Evolutionary conservation across 345 rosid genomes (phyloP), one percentile per base, ranked within the genome.

Genomic region (Crucihimalaya himalaica): DNA sequence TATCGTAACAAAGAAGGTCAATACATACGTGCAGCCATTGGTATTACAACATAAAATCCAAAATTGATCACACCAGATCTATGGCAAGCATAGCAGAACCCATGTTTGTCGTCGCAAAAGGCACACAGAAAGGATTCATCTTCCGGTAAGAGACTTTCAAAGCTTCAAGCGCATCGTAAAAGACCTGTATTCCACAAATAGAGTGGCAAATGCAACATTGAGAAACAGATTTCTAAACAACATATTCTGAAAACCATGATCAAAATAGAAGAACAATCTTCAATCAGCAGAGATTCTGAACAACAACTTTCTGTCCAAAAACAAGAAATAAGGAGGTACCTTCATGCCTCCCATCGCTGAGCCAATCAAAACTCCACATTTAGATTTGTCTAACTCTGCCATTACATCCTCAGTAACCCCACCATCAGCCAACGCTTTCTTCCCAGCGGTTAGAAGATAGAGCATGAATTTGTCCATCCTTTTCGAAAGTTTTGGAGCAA

Each of bases 31-130:
- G 40, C 29, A 16, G 8, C 8, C 43, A 32, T 16, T 19, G 43
- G 53, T 55, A 70, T 63, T 34, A 61, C 37, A 0, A 16, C 62
- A 73, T 28, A 32, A 37, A 47, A 47, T 58, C 8, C 27, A 75
- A 70, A 75, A 42, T 59, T 71, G 45, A 68, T 77, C 84, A 68
- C 65, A 90, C 98, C 90, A 93, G 86, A 83, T 93, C 98, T 86
- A 93, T 81, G 18, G 96, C 98, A 64, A 93, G 96, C 96, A 93
- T 89, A 12, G 98, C 97, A 47, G 98, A 93, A 72, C 98, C 98
- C 98, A 93, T 93, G 78, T 93, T 93, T 66, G 98, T 89, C 50
- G 97, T 89, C 1, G 98, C 97, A 76, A 89, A 91, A 64, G 98
- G 98, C 39, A 93, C 94, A 53, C 94, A 91, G 55, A 93, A 93